phyloP scores from a whole-genome alignment of 2,329 filamentous ascomycete species.

The Xylariaceae sp. region DNA sequence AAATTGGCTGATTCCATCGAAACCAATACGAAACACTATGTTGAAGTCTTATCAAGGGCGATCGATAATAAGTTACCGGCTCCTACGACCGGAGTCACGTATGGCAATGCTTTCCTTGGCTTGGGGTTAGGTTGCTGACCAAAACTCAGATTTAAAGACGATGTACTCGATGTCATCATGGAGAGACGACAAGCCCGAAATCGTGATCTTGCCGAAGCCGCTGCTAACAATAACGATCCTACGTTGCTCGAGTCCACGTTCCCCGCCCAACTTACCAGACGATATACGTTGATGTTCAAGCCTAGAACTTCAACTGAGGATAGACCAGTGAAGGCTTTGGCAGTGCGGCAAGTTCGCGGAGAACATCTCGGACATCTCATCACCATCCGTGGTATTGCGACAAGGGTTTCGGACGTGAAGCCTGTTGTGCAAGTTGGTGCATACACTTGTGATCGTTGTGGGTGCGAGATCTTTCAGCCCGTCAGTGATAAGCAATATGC shows the following conservation, averaged over 20 bases:
- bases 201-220: constrained; percentile 65
- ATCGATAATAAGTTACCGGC: constrained; percentile 82
- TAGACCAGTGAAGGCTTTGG: constrained; percentile 61
- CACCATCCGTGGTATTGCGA: constrained; percentile 89
- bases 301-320: constrained; percentile 71
- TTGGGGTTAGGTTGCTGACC: constrained; percentile 23
- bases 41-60: constrained; percentile 84
- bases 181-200: constrained; percentile 85
- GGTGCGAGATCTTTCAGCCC: constrained; percentile 96
- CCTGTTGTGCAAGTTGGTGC: constrained; percentile 96
- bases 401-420: constrained; percentile 95
- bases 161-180: constrained; percentile 96
- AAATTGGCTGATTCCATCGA: constrained; percentile 81
- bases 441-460: constrained; percentile 95
- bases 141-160: constrained; percentile 81
- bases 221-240: constrained; percentile 61
- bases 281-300: constrained; percentile 96
- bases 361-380: constrained; percentile 92
- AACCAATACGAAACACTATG: constrained; percentile 89
- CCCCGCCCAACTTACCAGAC: constrained; percentile 83
- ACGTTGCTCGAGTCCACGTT: constrained; percentile 71
- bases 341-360: constrained; percentile 89
- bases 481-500: constrained; percentile 87
- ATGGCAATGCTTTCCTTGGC: constrained; percentile 26
- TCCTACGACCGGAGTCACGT: constrained; percentile 73